Conservation (phyloP, 306 rosid genomes). For the Geum urbanum region DNA sequence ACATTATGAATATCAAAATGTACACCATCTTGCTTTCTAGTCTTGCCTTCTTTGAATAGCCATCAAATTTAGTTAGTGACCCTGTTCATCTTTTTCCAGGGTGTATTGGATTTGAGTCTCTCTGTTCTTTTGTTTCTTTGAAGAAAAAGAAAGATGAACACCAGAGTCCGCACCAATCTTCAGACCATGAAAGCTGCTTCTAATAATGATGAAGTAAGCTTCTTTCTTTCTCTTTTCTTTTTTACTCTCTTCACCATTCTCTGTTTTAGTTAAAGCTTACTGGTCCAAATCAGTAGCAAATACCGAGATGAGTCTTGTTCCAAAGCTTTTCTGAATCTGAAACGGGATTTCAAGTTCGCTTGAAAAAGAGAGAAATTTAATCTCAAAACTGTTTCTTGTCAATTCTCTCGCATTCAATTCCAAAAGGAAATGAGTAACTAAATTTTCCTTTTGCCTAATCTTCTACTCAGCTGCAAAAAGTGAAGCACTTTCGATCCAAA, state of each 20-base stretch:
- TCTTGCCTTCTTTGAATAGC: constrained; percentile 9
- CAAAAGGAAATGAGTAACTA: neutral
- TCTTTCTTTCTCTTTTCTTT: constrained; percentile 11
- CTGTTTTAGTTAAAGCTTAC: neutral
- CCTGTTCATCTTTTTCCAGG: constrained; percentile 26
- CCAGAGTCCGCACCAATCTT: constrained; percentile 55
- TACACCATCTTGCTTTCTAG: neutral
- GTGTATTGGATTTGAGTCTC: constrained; percentile 31
- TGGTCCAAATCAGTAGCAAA: constrained; percentile 19
- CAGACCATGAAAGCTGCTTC: constrained; percentile 49
- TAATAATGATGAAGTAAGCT: constrained; percentile 48
- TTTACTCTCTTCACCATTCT: neutral
- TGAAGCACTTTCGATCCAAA: constrained; percentile 51
- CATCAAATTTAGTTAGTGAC: constrained; percentile 10
- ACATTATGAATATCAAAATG: constrained; percentile 43
- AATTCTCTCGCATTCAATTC: constrained; percentile 10
- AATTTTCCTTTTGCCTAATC: constrained; percentile 24
- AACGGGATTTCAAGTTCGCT: constrained; percentile 23
- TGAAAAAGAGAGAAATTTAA: constrained; percentile 28
- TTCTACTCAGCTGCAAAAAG: constrained; percentile 28
- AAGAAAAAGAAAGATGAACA: constrained; percentile 40
- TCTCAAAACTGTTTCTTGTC: constrained; percentile 21
- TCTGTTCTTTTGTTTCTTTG: constrained; percentile 35
- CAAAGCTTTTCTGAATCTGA: constrained; percentile 12
- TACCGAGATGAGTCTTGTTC: constrained; percentile 15